These are phyloP conservation scores for Aethionema arabicum DNA, from an alignment of 345 rosid species.

Conservation along the genomic window DNA sequence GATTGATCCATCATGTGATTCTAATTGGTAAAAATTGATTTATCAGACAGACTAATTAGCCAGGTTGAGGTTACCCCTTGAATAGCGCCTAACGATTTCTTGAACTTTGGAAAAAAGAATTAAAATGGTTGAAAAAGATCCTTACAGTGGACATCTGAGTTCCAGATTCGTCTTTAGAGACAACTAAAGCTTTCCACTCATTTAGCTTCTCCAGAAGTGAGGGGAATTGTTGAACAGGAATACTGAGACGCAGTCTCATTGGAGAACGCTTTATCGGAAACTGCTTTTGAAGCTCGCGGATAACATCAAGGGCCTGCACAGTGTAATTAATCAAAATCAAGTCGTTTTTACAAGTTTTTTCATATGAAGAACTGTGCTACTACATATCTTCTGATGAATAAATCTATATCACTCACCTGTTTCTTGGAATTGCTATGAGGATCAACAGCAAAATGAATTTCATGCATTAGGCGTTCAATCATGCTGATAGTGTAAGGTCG, in stretches of 20 bases:
- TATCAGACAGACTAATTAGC: too few relatives aligned
- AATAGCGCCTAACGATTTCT: too few relatives aligned
- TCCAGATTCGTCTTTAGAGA: conserved; percentile 77
- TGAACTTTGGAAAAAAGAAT: too few relatives aligned
- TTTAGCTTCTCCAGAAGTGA: conserved; percentile 61
- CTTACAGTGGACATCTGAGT: conserved; percentile 72
- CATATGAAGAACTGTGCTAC: background rate
- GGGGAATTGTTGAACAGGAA: conserved; percentile 45
- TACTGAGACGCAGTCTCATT: conserved; percentile 71
- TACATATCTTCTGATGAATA: background rate
- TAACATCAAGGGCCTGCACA: conserved; percentile 82
- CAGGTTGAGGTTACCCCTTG: too few relatives aligned
- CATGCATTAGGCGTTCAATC: conserved; percentile 94
- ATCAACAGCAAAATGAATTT: conserved; percentile 90
- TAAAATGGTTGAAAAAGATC: conserved; percentile 12
- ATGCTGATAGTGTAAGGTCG: conserved; percentile 93
- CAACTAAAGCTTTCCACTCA: conserved; percentile 59
- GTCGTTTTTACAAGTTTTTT: background rate
- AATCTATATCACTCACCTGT: conserved; percentile 49
- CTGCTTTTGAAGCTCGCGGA: conserved; percentile 92
- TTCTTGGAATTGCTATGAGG: conserved; percentile 87
- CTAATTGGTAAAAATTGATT: too few relatives aligned
- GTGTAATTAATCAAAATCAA: conserved; percentile 6
- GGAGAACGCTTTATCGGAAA: conserved; percentile 91
- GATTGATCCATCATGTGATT: too few relatives aligned